Evolutionary conservation across 805 yeast genomes (phyloP).

Genomic region (Hanseniaspora lachancei): DNA sequence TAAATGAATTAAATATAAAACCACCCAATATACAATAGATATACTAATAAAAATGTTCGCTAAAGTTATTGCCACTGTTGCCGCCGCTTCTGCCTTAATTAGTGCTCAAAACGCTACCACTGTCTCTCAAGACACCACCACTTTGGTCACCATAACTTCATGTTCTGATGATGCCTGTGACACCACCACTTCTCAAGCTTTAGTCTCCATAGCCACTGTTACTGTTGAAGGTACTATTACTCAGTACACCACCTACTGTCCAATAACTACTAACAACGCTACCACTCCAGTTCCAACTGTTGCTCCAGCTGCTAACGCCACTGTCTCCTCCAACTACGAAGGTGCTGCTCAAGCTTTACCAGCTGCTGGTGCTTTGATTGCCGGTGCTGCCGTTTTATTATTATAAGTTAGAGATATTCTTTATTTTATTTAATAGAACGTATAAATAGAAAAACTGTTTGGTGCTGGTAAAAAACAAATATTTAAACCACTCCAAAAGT

Average conservation of each 20-base stretch:
- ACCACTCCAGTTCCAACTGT: slow-evolving; percentile 18
- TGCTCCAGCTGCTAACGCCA: slow-evolving; percentile 15
- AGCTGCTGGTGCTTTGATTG: slow-evolving; percentile 37
- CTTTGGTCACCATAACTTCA: slow-evolving; percentile 28
- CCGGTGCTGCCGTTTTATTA: slow-evolving; percentile 39
- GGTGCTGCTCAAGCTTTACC: slow-evolving; percentile 35
- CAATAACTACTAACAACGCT: slow-evolving; percentile 25
- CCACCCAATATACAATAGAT: slow-evolving; percentile 19
- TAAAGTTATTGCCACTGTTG: slow-evolving; percentile 30
- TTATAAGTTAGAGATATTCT: slow-evolving; percentile 26
- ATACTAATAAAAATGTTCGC: slow-evolving; percentile 27
- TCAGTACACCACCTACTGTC: slow-evolving; percentile 28
- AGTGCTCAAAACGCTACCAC: slow-evolving; percentile 20
- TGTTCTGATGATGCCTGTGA: slow-evolving; percentile 26
- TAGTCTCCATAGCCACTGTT: slow-evolving; percentile 27
- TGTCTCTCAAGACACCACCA: slow-evolving; percentile 22
- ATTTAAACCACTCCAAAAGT: no score
- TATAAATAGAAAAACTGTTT: no score
- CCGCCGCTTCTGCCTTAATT: slow-evolving; percentile 17
- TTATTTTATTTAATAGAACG: neutral
- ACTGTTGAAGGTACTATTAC: slow-evolving; percentile 28
- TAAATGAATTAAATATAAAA: neutral
- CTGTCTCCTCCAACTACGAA: slow-evolving; percentile 16
- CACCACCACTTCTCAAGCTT: slow-evolving; percentile 26
- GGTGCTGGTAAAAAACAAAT: no score